phyloP scores from a whole-genome alignment of 805 yeast genomes.

The Schizosaccharomyces cryophilus region DNA sequence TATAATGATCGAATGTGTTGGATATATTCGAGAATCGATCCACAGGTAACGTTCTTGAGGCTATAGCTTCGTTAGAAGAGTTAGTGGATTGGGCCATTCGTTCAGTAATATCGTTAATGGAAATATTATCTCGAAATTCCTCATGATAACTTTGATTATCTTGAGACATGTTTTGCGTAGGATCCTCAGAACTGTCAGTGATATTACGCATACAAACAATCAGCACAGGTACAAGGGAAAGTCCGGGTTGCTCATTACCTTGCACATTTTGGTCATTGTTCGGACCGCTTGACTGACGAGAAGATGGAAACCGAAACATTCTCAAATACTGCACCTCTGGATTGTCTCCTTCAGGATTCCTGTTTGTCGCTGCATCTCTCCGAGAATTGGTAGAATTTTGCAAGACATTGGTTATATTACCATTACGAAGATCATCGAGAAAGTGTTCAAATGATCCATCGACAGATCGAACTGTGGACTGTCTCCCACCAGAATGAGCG shows the following conservation, averaged over 20 bases:
- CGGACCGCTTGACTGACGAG: not conserved
- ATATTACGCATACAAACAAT: not conserved
- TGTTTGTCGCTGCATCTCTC: not conserved
- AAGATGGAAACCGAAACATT: not conserved
- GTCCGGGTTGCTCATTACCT: not conserved
- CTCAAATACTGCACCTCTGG: not conserved
- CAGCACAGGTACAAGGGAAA: not conserved
- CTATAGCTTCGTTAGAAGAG: not conserved
- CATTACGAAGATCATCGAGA: not conserved
- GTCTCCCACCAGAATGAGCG: not conserved
- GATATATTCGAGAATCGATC: no score
- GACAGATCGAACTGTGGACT: not conserved
- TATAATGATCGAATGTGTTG: no score
- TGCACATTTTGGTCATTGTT: not conserved
- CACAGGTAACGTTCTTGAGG: no score
- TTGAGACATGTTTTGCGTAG: not conserved
- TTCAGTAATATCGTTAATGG: not conserved
- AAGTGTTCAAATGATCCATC: constrained; percentile 1
- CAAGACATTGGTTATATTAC: not conserved
- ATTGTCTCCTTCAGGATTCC: not conserved
- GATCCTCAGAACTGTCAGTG: not conserved
- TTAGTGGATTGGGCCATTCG: not conserved
- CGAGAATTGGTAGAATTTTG: not conserved
- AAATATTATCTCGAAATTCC: not conserved
- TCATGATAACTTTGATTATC: not conserved